phyloP scores from a whole-genome alignment of 768 basidiomycete species.

The Amanita rubescens region DNA sequence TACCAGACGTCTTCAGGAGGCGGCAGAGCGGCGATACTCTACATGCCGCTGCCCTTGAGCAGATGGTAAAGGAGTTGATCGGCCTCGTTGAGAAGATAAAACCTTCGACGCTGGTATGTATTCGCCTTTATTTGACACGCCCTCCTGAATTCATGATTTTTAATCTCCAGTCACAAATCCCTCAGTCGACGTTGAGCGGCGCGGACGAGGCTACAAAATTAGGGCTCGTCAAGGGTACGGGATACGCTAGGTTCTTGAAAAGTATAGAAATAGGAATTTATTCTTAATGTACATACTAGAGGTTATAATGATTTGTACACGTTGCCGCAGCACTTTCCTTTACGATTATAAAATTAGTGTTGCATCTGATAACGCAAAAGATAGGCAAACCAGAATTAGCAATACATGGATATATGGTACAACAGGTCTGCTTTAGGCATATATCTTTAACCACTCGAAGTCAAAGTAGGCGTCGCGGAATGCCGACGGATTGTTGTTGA shows the following conservation, averaged over 20 bases:
- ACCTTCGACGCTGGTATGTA: conserved; percentile 54
- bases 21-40: conserved; percentile 49
- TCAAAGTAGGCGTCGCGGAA: conserved; percentile 70
- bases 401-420: neutral
- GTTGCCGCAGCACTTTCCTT: neutral
- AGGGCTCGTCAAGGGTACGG: conserved; percentile 56
- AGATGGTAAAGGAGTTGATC: conserved; percentile 64
- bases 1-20: conserved; percentile 56
- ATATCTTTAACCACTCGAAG: conserved; percentile 48
- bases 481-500: conserved; percentile 58
- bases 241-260: conserved; percentile 57
- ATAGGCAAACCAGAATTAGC: too few species aligned
- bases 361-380: too few species aligned
- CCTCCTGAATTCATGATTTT: neutral
- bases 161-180: conserved; percentile 19
- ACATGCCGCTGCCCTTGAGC: conserved; percentile 62
- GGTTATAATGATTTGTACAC: neutral
- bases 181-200: conserved; percentile 22
- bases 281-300: neutral
- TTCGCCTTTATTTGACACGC: neutral
- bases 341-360: neutral
- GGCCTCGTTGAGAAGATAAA: conserved; percentile 49
- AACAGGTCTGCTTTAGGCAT: conserved; percentile 10
- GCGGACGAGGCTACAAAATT: conserved; percentile 54
- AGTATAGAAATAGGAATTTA: conserved; percentile 31